These are phyloP conservation scores for Phytophthora tubulina DNA, from an alignment of 352 stramenopile genomes.

Conservation along the genomic window DNA sequence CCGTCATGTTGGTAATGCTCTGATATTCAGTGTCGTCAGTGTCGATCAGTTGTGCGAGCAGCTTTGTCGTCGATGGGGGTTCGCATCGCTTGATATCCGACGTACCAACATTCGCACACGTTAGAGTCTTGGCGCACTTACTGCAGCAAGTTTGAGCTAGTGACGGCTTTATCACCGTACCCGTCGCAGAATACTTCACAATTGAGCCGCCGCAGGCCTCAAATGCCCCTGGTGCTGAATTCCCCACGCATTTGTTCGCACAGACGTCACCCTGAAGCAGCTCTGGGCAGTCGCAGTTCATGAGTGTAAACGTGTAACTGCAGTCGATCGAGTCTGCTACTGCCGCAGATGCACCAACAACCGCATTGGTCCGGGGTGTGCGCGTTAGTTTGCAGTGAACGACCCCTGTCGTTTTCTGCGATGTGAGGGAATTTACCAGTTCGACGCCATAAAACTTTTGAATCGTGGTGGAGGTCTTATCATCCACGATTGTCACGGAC, in stretches of 20 bases:
- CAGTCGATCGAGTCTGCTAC: slow-evolving; percentile 17
- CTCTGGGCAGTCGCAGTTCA: slow-evolving; percentile 10
- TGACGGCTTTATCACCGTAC: slow-evolving; percentile 10
- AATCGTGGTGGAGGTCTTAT: slow-evolving; percentile 13
- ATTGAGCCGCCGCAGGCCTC: too few relatives aligned
- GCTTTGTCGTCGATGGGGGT: not conserved
- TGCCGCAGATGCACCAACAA: not conserved
- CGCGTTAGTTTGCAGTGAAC: slow-evolving; percentile 57
- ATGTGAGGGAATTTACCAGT: slow-evolving; percentile 51
- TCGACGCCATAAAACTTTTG: slow-evolving; percentile 52
- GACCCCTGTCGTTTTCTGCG: slow-evolving; percentile 40
- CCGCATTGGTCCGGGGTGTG: not conserved
- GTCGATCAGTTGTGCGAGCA: too few relatives aligned
- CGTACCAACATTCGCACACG: slow-evolving; percentile 2
- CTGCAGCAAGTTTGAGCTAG: slow-evolving; percentile 12
- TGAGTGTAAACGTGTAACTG: slow-evolving; percentile 21
- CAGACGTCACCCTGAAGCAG: not conserved
- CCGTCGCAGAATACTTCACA: not conserved
- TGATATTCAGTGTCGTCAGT: too few relatives aligned
- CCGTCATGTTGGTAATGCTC: too few relatives aligned
- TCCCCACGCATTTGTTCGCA: slow-evolving; percentile 2
- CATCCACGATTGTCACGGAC: not conserved
- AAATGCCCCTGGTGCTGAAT: slow-evolving; percentile 1
- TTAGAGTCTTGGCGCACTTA: slow-evolving; percentile 11
- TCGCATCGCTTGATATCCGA: slow-evolving; percentile 19